Evolutionary conservation across 371 early-diverging fungal genomes (phyloP).

Genomic region (Apophysomyces variabilis): DNA sequence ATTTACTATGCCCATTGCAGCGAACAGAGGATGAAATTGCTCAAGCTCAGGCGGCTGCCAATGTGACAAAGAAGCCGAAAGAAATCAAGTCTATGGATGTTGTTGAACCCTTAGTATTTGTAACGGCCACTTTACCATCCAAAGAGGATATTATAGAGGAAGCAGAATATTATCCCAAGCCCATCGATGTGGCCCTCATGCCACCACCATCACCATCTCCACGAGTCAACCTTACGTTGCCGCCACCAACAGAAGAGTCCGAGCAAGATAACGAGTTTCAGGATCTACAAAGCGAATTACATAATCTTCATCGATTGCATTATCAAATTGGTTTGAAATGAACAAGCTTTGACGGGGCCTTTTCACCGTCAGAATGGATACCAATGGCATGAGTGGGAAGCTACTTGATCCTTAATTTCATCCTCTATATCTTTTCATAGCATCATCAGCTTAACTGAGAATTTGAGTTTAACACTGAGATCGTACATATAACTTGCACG

Average conservation of each 20-base stretch:
- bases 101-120: slow-evolving; percentile 42
- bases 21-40: slow-evolving; percentile 12
- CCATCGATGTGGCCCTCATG: slow-evolving; percentile 45
- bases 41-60: slow-evolving; percentile 22
- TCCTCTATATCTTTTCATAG: no score
- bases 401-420: no score
- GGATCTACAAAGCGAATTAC: slow-evolving; percentile 35
- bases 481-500: no score
- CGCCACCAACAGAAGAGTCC: slow-evolving; percentile 28
- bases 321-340: not conserved
- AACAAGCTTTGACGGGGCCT: no score
- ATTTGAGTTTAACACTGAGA: no score
- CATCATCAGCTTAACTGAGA: no score
- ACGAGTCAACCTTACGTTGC: no score
- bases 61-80: slow-evolving; percentile 21
- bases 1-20: slow-evolving; percentile 47
- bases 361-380: not conserved
- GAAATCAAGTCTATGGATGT: slow-evolving; percentile 23
- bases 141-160: slow-evolving; percentile 23
- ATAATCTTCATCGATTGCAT: slow-evolving; percentile 23
- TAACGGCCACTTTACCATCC: slow-evolving; percentile 18
- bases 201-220: slow-evolving; percentile 10
- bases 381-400: no score
- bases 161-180: slow-evolving; percentile 35
- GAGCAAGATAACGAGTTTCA: slow-evolving; percentile 36